Evolutionary conservation across 768 basidiomycete species (phyloP), one percentile per base, ranked within the genome.

Genomic region (Hirschioporus abietinus): DNA sequence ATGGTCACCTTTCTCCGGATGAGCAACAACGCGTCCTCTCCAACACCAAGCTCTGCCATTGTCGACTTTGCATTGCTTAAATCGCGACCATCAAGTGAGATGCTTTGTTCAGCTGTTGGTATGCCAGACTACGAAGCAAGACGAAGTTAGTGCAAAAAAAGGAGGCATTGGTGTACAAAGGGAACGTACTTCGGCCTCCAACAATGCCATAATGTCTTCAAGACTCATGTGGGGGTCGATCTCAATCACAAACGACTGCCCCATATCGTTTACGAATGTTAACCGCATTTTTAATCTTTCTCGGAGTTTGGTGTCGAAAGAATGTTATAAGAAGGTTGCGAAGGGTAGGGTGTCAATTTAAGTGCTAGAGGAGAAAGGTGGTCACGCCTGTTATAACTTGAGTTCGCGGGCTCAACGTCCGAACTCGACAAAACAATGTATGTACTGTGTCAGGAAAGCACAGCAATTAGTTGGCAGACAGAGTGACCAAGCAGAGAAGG

Each of bases 181-280:
- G 35, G 64, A 58, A n/a, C 88, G 75, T 75, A 95, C 96, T 86
- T 98, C 96, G 0, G 90, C 96, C 77, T 97, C 95, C n/a, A 97
- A 82, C 65, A 98, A 81, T 15, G 93, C 96, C 85, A 91, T 90
- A 42, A 98, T 88, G 75, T 96, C 91, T 80, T 93, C 92, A 30
- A 99, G 85, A 76, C 93, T 88, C 92, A 98, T 95, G 64, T 83
- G 84, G 1, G 92, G 85, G 78, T 95, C 93, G 70, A 97, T 93
- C 74, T 98, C 96, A 63, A 96, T 79, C 57, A 77, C 72, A 70
- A 84, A 91, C 1, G 82, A 79, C 66, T 88, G 80, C 8, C 90
- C 91, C 24, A 83, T 68, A 69, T 92, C 91, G 63, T 80, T 90
- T 59, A 87, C 77, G 73, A 93, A 91, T 1, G 90, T 92, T 65